Conservation (phyloP, 2,329 filamentous ascomycete species). For the Curvularia spicifera region DNA sequence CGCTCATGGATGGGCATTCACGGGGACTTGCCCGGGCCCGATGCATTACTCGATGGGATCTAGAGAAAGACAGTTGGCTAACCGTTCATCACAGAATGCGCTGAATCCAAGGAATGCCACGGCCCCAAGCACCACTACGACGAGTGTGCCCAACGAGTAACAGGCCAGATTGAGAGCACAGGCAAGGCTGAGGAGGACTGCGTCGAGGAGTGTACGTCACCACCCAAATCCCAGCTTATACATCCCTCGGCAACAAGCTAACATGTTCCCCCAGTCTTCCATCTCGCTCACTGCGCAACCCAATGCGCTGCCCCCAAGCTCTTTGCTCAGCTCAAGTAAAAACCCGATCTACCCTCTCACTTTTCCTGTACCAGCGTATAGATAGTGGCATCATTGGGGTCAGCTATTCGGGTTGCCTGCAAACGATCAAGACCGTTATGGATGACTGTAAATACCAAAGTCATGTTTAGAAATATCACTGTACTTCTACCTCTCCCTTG, state of each 20-base stretch:
- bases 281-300: conserved; percentile 93
- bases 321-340: conserved; percentile 89
- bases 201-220: conserved; percentile 93
- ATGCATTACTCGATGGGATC: not conserved
- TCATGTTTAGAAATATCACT: conserved; percentile 48
- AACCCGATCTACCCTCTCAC: conserved; percentile 15
- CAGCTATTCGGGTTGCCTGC: conserved; percentile 28
- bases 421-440: conserved; percentile 36
- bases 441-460: conserved; percentile 46
- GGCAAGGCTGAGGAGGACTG: conserved; percentile 89
- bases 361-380: conserved; percentile 23
- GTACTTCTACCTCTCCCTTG: conserved; percentile 35
- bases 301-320: conserved; percentile 96
- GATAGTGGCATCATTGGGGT: conserved; percentile 20
- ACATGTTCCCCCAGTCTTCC: conserved; percentile 76
- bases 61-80: conserved; percentile 20
- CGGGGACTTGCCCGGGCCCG: not conserved
- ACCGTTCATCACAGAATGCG: conserved; percentile 72
- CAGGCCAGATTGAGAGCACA: conserved; percentile 70
- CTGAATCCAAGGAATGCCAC: conserved; percentile 81
- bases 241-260: conserved; percentile 5
- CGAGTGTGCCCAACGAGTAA: conserved; percentile 95
- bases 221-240: not conserved
- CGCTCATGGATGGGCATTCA: not conserved
- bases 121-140: conserved; percentile 97